Percentiles rank a stretch among this genome's conserved stretches.
phyloP scores from a whole-genome alignment of 2,329 filamentous ascomycete species.

The Hymenotorrendiella dingleyae region DNA sequence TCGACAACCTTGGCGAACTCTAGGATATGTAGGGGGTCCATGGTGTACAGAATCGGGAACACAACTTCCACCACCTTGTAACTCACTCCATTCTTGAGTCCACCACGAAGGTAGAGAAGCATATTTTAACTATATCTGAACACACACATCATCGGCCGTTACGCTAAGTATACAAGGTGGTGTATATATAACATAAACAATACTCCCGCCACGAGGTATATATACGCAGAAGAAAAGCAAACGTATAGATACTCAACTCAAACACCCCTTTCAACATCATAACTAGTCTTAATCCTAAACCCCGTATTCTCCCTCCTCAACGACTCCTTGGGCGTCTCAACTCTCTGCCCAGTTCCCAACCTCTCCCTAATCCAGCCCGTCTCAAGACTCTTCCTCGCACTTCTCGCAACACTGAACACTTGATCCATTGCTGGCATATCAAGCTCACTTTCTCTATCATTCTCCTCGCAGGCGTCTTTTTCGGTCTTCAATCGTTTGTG shows the following conservation, averaged over 20 bases:
- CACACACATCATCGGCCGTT: no score
- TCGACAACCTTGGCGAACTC: no score
- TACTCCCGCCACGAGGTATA: no score
- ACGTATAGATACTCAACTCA: conserved; percentile 1
- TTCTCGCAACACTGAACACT: conserved; percentile 16
- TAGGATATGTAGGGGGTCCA: no score
- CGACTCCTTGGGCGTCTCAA: conserved; percentile 4
- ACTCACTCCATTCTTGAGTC: no score
- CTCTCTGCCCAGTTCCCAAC: conserved; percentile 5
- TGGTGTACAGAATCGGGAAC: no score
- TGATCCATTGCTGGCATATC: conserved; percentile 16
- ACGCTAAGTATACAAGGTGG: no score
- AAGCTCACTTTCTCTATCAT: conserved; percentile 1
- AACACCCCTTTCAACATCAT: conserved; percentile 20
- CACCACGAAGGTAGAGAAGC: no score
- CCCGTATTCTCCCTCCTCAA: conserved; percentile 16
- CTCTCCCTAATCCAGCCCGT: conserved; percentile 20
- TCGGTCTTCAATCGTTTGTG: not conserved
- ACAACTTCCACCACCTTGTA: no score
- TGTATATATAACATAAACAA: no score
- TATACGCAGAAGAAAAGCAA: no score
- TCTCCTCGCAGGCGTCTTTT: not conserved
- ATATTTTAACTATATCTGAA: no score
- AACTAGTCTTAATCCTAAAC: conserved; percentile 20
- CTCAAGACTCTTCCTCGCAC: conserved; percentile 20